Evolutionary conservation across 176 grass and related monocot genomes (phyloP).

Genomic region (Triticum timopheevii): DNA sequence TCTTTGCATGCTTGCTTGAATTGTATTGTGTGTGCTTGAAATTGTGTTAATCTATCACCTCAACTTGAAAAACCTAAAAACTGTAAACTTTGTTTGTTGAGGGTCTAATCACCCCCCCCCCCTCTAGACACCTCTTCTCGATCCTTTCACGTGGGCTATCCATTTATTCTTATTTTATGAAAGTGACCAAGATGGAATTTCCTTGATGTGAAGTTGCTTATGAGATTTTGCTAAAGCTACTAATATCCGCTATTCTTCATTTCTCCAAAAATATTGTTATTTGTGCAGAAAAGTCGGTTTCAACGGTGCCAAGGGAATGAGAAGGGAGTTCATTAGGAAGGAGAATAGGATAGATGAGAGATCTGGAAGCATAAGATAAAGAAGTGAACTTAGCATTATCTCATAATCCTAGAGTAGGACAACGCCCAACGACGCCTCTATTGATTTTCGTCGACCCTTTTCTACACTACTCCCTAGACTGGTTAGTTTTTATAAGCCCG

Average conservation of each 20-base stretch:
- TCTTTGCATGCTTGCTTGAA: too few relatives aligned
- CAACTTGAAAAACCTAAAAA: too few relatives aligned
- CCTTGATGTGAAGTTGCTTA: neutral
- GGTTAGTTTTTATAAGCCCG: too few relatives aligned
- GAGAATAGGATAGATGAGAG: neutral
- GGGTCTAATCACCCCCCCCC: too few relatives aligned
- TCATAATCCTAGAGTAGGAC: neutral
- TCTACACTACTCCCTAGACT: too few relatives aligned
- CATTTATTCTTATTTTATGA: neutral
- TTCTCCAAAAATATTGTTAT: neutral
- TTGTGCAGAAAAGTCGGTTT: neutral
- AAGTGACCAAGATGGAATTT: neutral
- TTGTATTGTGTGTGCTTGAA: too few relatives aligned
- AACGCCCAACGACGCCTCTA: too few relatives aligned
- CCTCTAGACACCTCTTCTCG: too few relatives aligned
- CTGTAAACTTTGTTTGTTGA: too few relatives aligned
- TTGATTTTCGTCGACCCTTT: neutral
- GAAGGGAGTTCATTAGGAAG: neutral
- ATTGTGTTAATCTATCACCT: too few relatives aligned
- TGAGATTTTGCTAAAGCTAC: neutral
- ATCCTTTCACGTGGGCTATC: neutral
- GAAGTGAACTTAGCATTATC: neutral
- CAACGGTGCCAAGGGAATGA: neutral
- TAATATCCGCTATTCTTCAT: neutral
- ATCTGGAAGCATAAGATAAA: neutral